phyloP scores from a whole-genome alignment of 352 stramenopile species.

The Globisporangium orthogonon region DNA sequence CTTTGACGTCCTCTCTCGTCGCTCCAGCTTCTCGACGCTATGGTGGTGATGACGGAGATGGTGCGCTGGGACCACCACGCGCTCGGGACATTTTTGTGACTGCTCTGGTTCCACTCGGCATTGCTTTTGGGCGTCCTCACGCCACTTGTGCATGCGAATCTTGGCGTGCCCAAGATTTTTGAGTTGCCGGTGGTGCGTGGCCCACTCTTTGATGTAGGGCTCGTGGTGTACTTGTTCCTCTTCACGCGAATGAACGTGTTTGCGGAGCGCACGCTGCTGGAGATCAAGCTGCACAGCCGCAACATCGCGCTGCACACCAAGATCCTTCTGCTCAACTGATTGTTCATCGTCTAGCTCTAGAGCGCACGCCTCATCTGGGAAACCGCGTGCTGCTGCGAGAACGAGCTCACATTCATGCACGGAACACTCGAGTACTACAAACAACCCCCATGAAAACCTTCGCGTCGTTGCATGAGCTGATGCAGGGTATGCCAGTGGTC shows the following conservation, averaged over 20 bases:
- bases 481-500: not conserved
- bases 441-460: constrained; percentile 45
- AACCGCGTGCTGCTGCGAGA: constrained; percentile 19
- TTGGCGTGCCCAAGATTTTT: constrained; percentile 19
- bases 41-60: constrained; percentile 23
- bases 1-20: constrained; percentile 23
- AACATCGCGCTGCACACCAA: constrained; percentile 26
- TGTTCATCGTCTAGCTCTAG: constrained; percentile 43
- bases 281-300: constrained; percentile 13
- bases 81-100: constrained; percentile 31
- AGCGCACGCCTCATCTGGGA: constrained; percentile 29
- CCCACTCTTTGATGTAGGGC: constrained; percentile 15
- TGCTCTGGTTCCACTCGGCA: constrained; percentile 39
- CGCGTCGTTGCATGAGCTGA: constrained; percentile 7
- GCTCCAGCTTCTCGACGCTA: constrained; percentile 10
- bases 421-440: constrained; percentile 38
- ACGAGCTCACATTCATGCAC: constrained; percentile 32
- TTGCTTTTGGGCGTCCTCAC: constrained; percentile 39
- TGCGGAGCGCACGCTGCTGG: constrained; percentile 20
- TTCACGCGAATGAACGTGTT: constrained; percentile 20
- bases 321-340: constrained; percentile 30
- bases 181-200: constrained; percentile 17
- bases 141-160: constrained; percentile 16
- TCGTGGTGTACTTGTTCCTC: constrained; percentile 26
- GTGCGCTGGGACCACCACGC: constrained; percentile 21